Base-by-base conservation (phyloP, 108 stramenopile genomes). In the Skeletonema marinoi region DNA sequence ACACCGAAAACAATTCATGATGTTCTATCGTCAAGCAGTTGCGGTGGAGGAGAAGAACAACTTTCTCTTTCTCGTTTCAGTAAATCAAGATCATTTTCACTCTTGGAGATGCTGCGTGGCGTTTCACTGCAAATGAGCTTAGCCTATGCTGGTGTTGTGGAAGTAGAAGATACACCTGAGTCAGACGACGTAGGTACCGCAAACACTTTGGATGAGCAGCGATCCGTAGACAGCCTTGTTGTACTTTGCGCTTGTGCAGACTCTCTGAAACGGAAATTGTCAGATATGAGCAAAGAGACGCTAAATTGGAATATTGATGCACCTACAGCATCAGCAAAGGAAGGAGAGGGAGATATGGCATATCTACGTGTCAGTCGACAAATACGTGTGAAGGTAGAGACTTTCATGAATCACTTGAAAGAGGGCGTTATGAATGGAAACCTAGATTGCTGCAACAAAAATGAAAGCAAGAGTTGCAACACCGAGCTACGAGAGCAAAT, bases 241-340 rank as follows among this genome's bases (percentile, higher is more conserved):
- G 78, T 86, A 19, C 81, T 86, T n/a, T 86, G 85, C 46, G 83
- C 82, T 12, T 86, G 82, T 41, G 32, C 75, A 17, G 80, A 77
- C 51, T 59, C 59, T 25, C 17, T 86, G 16, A 75, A 75, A 54
- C 46, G 59, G 6, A 59, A 16, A 17, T 32, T 86, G 3, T 54
- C 60, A 0, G 65, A 76, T 36, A 61, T 78, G 9, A 79, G 81
- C 44, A 85, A 82, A 41, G 70, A 77, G 38, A 77, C 76, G 3
- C 64, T 68, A 2, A 78, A 83, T 5, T 86, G 85, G 82, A 65
- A 83, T 42, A 75, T 83, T 44, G 67, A 78, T 70, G 71, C 85
- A 2, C 85, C 85, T 6, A 78, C 81, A 21, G 77, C 78, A 33
- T 65, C 50, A 16, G 77, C 80, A 19, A 68, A 66, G 25, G 68